Conservation (phyloP, 2,329 filamentous ascomycete genomes). For the Xylariaceae sp. region DNA sequence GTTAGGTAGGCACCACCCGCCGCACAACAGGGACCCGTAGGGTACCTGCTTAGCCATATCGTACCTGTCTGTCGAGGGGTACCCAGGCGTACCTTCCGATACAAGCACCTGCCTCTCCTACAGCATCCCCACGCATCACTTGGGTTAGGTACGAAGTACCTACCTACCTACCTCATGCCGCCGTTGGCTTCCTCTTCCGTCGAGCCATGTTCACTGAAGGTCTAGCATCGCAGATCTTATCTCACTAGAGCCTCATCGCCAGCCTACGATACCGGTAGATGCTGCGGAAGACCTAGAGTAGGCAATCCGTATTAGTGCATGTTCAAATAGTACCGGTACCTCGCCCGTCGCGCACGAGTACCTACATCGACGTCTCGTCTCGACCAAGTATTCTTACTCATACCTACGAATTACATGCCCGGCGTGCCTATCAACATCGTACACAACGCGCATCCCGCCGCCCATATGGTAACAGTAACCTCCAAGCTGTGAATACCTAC, state of each 20-base stretch:
- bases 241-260: neutral
- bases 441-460: neutral
- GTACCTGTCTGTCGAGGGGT: no score
- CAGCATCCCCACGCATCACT: no score
- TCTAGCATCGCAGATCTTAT: neutral
- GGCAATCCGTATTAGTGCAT: no score
- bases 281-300: neutral
- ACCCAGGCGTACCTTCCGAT: no score
- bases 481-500: no score
- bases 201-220: neutral
- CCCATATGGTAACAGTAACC: neutral
- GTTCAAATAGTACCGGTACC: no score
- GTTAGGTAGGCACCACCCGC: no score
- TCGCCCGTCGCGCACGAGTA: neutral
- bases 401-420: neutral
- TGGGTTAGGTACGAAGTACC: no score
- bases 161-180: neutral
- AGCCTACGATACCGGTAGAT: neutral
- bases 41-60: no score
- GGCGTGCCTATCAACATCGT: neutral
- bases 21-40: no score
- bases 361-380: neutral
- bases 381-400: neutral
- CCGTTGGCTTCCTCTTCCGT: neutral
- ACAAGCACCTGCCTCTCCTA: no score